Evolutionary conservation across 2,329 filamentous ascomycete species (phyloP).

Genomic region (Chrysosporium queenslandicum): DNA sequence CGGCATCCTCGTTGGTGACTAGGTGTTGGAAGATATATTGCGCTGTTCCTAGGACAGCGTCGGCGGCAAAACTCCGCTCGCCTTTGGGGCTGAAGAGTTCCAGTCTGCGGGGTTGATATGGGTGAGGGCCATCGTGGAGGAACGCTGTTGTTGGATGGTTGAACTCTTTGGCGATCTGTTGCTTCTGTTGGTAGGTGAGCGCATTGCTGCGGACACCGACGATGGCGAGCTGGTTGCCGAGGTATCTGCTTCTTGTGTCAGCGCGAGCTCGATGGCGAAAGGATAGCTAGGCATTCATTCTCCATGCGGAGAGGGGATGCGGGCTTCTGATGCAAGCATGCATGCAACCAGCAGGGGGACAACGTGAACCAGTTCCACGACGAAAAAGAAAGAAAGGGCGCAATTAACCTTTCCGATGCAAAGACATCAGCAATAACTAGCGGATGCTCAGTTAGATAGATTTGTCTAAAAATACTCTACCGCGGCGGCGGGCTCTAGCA

Average conservation of each 20-base stretch:
- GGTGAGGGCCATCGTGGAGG: slow-evolving; percentile 40
- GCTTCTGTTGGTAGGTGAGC: slow-evolving; percentile 46
- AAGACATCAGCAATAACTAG: slow-evolving; percentile 22
- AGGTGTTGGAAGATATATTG: slow-evolving; percentile 37
- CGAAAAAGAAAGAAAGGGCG: neutral
- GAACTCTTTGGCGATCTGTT: slow-evolving; percentile 52
- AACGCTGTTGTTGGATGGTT: slow-evolving; percentile 57
- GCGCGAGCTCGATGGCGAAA: neutral
- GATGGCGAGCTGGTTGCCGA: slow-evolving; percentile 53
- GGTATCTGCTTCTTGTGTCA: slow-evolving; percentile 16
- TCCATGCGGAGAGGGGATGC: neutral
- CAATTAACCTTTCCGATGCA: slow-evolving; percentile 18
- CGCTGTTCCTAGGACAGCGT: slow-evolving; percentile 51
- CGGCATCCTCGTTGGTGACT: slow-evolving; percentile 11
- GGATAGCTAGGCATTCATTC: slow-evolving; percentile 1
- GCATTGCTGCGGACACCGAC: slow-evolving; percentile 42
- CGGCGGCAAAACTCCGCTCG: slow-evolving; percentile 54
- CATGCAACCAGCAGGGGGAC: neutral
- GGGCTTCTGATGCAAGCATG: neutral
- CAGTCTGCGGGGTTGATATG: slow-evolving; percentile 36
- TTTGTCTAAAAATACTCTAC: neutral
- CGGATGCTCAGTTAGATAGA: slow-evolving; percentile 4
- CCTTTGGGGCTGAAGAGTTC: slow-evolving; percentile 50
- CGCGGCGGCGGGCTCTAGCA: neutral
- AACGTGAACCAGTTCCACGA: neutral